Evolutionary conservation across 1,284 basidiomycete species (phyloP), one percentile per base, ranked within the genome.

Genomic region (Coniferiporia weirii): DNA sequence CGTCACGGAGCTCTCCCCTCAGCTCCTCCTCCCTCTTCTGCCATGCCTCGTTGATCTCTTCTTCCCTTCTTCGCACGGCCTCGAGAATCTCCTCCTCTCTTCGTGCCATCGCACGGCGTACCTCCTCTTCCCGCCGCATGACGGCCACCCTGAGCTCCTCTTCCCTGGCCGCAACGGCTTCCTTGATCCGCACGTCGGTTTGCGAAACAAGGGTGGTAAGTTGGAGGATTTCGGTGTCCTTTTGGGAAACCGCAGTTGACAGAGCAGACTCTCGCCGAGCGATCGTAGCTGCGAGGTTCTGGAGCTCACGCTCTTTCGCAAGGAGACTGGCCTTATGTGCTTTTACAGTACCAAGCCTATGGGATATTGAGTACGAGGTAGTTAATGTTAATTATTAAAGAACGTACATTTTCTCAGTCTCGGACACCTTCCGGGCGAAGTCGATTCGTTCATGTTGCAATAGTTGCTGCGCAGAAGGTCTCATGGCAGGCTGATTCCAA

Each of bases 401-500:
- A n/a, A 74, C 82, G 40, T 60, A 91, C 91, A 90, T 82, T 66
- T 88, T 91, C 64, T 89, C 84, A 1, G 89, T 84, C 64, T 93
- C 87, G n/a, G 81, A 71, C 2, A 90, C 81, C 64, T 89, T 89
- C 66, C 78, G 77, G 0, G 85, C 84, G n/a, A 89, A 77, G 46
- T 87, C 82, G 15, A 93, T 71, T 1, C 88, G 82, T 66, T 91
- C 89, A 63, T 91, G 84, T 66, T 89, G 84, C 8, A 93, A 79
- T 6, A 93, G 78, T 69, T 91, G 88, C 8, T 81, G 78, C 0
- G 89, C 88, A 0, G 89, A 92, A 1, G 91, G 91, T 45, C 91
- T 82, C 82, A 89, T 87, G 1, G 89, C 88, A 5, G 91, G 91
- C 89, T 91, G 62, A 20, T 53, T 15, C 8, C 38, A 40, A 40